phyloP scores from a whole-genome alignment of 192 early-diverging fungal genomes.

The Radiomyces spectabilis region DNA sequence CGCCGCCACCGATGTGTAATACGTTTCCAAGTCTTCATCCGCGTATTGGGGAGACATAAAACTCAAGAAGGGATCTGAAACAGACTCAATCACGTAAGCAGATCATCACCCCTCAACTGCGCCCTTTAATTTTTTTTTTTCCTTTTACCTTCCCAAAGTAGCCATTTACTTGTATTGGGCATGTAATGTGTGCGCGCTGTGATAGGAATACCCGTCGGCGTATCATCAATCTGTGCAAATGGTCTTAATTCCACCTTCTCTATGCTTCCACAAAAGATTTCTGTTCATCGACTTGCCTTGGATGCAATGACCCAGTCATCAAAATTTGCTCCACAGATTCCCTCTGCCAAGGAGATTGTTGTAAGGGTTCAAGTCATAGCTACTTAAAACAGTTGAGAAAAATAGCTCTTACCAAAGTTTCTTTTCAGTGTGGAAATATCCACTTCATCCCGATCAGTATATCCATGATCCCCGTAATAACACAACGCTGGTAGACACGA shows the following conservation, averaged over 20 bases:
- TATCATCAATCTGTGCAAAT: constrained; percentile 40
- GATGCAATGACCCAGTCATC: constrained; percentile 70
- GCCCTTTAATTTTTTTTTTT: no score
- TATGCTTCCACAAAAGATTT: neutral
- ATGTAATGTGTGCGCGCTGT: constrained; percentile 50
- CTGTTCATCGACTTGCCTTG: constrained; percentile 27
- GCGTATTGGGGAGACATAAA: constrained; percentile 78
- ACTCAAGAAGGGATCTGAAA: constrained; percentile 64
- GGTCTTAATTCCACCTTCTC: no score
- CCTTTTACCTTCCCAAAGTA: constrained; percentile 72
- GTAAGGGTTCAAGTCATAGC: neutral
- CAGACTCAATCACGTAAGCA: no score
- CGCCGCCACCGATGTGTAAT: constrained; percentile 52
- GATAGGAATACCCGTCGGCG: constrained; percentile 33
- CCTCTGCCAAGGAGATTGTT: constrained; percentile 48
- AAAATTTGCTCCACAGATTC: constrained; percentile 71
- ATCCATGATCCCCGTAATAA: constrained; percentile 71
- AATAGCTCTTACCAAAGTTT: constrained; percentile 23
- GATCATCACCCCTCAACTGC: no score
- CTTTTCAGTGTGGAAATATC: constrained; percentile 48
- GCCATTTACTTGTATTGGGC: constrained; percentile 74
- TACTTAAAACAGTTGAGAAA: neutral
- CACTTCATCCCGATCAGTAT: constrained; percentile 56
- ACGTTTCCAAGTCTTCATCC: constrained; percentile 54
- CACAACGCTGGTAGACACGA: constrained; percentile 72